Base-by-base conservation (phyloP, 352 stramenopile genomes). In the Phytopythium mirpurense region DNA sequence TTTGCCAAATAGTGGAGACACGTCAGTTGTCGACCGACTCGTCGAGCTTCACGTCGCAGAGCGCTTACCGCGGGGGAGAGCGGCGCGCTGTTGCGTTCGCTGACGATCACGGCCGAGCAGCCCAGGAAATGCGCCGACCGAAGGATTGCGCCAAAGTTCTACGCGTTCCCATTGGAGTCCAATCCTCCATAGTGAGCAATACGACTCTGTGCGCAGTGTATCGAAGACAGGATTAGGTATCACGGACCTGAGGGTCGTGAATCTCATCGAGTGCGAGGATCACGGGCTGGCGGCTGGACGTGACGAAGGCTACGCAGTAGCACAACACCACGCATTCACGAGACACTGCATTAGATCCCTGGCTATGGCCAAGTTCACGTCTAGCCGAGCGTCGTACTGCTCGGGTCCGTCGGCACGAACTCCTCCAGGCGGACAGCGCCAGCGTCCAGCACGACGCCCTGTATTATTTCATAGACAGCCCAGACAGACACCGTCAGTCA, bases 71-170 rank as follows among this genome's bases (percentile, higher is more conserved):
- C 73, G 44, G 83, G 79, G 29, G 83, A 90, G 36, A 93, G 58
- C 7, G 83, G 79, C 10, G 83, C 83, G 19, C 60, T 86, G 54
- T 93, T 89, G 16, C 71, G 73, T 29, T 87, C 75, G 53, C 79
- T 93, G 27, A 87, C 60, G 15, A 93, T 44, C 3, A 93, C 76
- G 0, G 68, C 74, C 5, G 74, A 65, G 43, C 76, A 88, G 48
- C 79, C 83, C 21, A 93, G 68, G 34, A 93, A 93, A 54, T 90
- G 78, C 1, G 79, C 79, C 6, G 83, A 90, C 16, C 83, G 79
- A 6, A 93, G 69, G 29, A 93, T 88, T 0, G 79, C 83, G 32
- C 83, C 83, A 47, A 90, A 76, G 54, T 90, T 93, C 70, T 85
- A 23, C 7, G 16, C 29, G 18, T 43, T 3, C 26, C n/a, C 23